Conservation (phyloP, 306 rosid genomes). For the Arachis hypogaea region DNA sequence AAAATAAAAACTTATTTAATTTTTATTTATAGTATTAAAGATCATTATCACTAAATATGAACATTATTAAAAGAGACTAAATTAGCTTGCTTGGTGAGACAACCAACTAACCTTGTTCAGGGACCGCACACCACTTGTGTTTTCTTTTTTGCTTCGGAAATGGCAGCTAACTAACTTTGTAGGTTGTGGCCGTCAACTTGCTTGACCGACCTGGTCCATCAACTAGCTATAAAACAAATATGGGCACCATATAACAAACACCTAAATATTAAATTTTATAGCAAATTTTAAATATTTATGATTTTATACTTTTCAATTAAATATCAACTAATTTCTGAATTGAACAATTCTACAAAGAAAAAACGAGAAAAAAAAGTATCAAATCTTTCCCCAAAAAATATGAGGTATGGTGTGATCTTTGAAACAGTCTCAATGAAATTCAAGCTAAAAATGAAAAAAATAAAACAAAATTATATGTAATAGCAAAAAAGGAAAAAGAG, state of each 20-base stretch:
- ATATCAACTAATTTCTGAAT: neutral
- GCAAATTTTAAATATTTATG: no score
- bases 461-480: neutral
- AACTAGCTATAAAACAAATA: neutral
- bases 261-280: no score
- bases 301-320: no score
- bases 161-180: conserved; percentile 37
- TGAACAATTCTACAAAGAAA: conserved; percentile 27
- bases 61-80: no score
- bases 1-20: no score
- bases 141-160: conserved; percentile 14
- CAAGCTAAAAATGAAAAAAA: neutral
- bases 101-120: no score
- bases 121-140: conserved; percentile 6
- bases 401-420: conserved; percentile 16
- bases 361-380: neutral
- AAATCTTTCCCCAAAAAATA: conserved; percentile 28
- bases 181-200: conserved; percentile 28
- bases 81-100: no score
- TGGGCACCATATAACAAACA: no score
- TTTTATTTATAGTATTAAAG: no score
- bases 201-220: conserved; percentile 45
- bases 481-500: neutral
- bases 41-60: no score
- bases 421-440: conserved; percentile 35